Base-by-base conservation (phyloP, 108 stramenopile genomes). In the Cyclotella kingstonii region DNA sequence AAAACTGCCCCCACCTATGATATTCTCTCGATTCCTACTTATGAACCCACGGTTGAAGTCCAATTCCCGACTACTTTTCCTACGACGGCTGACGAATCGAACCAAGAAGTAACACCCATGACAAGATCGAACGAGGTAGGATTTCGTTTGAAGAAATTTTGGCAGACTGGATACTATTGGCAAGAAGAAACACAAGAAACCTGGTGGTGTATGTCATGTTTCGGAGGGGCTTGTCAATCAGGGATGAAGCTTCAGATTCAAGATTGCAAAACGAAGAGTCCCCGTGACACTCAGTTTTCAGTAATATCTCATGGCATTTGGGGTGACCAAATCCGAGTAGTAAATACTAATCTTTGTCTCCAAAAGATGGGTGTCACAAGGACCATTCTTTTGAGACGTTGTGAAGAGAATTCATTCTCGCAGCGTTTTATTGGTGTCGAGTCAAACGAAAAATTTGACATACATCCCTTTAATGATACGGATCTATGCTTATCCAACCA, bases 81-180 rank as follows among this genome's bases (percentile, higher is more conserved):
- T n/a, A n/a, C n/a, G n/a, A n/a, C n/a, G n/a, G n/a, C n/a, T n/a
- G n/a, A n/a, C n/a, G n/a, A n/a, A n/a, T n/a, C n/a, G n/a, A n/a
- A n/a, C n/a, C n/a, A n/a, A n/a, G n/a, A n/a, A n/a, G n/a, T n/a
- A n/a, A n/a, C n/a, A n/a, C n/a, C n/a, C n/a, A n/a, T n/a, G n/a
- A 12, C 43, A 8, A 49, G 48, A 27, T 49, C 48, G 48, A 50
- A 59, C 8, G 59, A 49, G 19, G 36, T 11, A 18, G 65, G 65
- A 2, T 43, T 66, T 22, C 46, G 61, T n/a, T 41, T 62, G 48
- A 62, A 62, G 48, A 33, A 49, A 1, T 49, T 39, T 22, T 62
- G 61, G 61, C 25, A 62, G 34, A 33, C 15, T 14, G 61, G 61
- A 8, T 62, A 62, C 33, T 62, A 35, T 35, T 62, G 61, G 61